Conservation (phyloP, 176 grass and related monocot species). For the Carex myosuroides region DNA sequence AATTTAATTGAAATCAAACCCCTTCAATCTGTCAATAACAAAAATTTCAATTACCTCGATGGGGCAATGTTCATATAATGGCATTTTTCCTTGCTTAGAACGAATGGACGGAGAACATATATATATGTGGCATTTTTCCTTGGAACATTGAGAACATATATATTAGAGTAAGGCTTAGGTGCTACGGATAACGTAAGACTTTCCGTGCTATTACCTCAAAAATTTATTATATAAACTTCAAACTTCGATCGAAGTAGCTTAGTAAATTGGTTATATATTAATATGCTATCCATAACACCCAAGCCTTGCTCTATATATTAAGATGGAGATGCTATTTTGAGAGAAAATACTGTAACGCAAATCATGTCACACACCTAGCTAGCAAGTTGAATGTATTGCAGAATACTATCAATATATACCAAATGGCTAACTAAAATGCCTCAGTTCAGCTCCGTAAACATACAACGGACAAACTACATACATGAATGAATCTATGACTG, state of each 20-base stretch:
- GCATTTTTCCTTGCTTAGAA: not conserved
- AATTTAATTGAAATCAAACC: too few relatives aligned
- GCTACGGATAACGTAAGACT: too few relatives aligned
- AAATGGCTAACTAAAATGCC: not conserved
- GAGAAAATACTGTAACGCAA: not conserved
- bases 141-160: too few relatives aligned
- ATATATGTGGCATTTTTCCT: not conserved
- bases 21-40: not conserved
- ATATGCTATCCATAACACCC: too few relatives aligned
- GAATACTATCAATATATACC: not conserved
- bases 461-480: slow-evolving; percentile 14
- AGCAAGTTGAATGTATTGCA: not conserved
- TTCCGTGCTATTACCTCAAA: too few relatives aligned
- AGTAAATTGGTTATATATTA: too few relatives aligned
- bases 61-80: not conserved
- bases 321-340: not conserved
- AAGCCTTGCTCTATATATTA: too few relatives aligned
- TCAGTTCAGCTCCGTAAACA: slow-evolving; percentile 7
- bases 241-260: too few relatives aligned
- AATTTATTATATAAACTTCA: too few relatives aligned
- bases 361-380: not conserved
- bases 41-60: not conserved
- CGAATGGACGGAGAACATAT: not conserved
- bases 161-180: too few relatives aligned
- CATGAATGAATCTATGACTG: not conserved